Conservation (phyloP, 176 grass and related monocot genomes). For the Poa pratensis region DNA sequence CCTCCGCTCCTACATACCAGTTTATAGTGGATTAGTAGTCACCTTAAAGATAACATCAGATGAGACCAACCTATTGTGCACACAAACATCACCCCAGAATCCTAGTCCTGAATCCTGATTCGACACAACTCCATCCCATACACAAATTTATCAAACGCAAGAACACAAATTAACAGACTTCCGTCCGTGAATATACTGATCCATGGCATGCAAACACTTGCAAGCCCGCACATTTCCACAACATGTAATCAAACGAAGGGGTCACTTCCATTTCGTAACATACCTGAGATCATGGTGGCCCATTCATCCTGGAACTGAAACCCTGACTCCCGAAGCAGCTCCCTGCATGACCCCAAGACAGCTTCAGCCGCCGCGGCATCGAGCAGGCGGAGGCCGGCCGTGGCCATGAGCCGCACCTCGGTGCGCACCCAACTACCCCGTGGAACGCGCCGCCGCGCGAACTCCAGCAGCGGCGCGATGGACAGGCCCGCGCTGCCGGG, state of each 20-base stretch:
- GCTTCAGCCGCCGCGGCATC: slow-evolving; percentile 46
- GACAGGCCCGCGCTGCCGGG: slow-evolving; percentile 62
- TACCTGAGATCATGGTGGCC: slow-evolving; percentile 91
- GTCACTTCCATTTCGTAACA: neutral
- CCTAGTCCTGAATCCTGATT: neutral
- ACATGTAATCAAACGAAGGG: neutral
- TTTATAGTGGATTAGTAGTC: slow-evolving; percentile 34
- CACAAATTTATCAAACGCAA: slow-evolving; percentile 19
- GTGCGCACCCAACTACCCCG: slow-evolving; percentile 52
- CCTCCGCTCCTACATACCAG: slow-evolving; percentile 66
- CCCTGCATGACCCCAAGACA: slow-evolving; percentile 78
- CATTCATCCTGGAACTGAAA: slow-evolving; percentile 77
- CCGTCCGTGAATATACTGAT: neutral
- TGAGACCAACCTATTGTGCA: neutral
- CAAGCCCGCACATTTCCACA: neutral
- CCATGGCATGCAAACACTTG: neutral
- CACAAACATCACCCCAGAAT: neutral
- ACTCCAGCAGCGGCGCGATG: slow-evolving; percentile 72
- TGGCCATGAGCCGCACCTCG: slow-evolving; percentile 90
- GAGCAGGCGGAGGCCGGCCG: slow-evolving; percentile 72
- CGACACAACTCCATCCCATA: neutral
- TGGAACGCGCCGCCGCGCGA: slow-evolving; percentile 56
- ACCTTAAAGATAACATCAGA: neutral
- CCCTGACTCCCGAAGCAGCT: slow-evolving; percentile 60
- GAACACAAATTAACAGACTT: slow-evolving; percentile 23